Percentiles rank a stretch among this genome's conserved stretches.
phyloP scores from a whole-genome alignment of 2,329 filamentous ascomycete species.

The Ophiostoma sp. region DNA sequence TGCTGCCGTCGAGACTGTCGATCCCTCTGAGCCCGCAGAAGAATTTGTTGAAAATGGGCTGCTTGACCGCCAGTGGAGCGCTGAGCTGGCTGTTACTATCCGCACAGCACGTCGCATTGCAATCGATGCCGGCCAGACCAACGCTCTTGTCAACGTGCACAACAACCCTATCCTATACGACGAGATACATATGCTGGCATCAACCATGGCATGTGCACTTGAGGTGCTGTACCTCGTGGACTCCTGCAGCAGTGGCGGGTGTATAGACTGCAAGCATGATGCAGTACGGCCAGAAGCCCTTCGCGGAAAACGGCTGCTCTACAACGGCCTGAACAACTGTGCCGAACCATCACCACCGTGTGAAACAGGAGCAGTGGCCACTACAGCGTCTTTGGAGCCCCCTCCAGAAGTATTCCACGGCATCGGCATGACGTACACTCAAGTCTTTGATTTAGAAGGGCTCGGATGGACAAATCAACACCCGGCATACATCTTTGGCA shows the following conservation, averaged over 20 bases:
- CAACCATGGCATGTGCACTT: conserved; percentile 27
- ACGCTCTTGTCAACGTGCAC: conserved; percentile 10
- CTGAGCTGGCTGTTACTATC: conserved; percentile 30
- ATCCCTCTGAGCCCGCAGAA: neutral
- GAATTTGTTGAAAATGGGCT: conserved; percentile 15
- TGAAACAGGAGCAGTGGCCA: no score
- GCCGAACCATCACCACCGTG: neutral
- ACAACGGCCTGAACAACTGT: neutral
- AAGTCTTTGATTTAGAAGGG: conserved; percentile 33
- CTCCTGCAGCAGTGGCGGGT: conserved; percentile 25
- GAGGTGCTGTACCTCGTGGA: conserved; percentile 34
- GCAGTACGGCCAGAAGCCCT: neutral
- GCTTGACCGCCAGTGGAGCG: conserved; percentile 32
- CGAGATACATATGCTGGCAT: conserved; percentile 32
- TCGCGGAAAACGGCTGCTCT: neutral
- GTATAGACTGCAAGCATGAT: conserved; percentile 2
- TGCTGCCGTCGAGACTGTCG: no score
- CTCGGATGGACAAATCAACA: conserved; percentile 33
- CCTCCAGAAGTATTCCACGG: conserved; percentile 18
- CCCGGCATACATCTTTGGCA: conserved; percentile 32
- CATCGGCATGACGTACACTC: conserved; percentile 32
- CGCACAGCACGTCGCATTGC: conserved; percentile 29
- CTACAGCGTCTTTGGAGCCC: neutral
- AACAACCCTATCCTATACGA: conserved; percentile 27
- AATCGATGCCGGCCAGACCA: conserved; percentile 31